Evolutionary conservation across 202 grass and related monocot genomes (phyloP).

Genomic region (Saccharum hybrid): DNA sequence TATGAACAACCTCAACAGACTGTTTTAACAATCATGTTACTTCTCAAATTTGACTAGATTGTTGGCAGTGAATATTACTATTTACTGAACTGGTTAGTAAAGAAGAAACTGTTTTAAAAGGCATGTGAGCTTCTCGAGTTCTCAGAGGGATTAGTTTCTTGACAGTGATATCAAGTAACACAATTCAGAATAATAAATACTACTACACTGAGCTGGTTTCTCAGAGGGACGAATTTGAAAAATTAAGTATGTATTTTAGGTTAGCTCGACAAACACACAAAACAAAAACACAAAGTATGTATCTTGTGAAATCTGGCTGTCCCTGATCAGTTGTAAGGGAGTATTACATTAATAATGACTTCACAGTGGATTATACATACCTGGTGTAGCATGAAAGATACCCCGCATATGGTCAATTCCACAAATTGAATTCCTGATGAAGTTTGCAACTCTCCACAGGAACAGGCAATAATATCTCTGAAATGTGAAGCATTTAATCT

Average conservation of each 20-base stretch:
- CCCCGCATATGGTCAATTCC: slow-evolving; percentile 79
- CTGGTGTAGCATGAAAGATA: slow-evolving; percentile 99
- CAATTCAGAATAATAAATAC: not conserved
- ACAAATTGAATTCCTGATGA: slow-evolving; percentile 73
- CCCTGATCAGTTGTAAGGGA: not conserved
- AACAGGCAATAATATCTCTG: slow-evolving; percentile 78
- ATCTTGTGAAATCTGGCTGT: slow-evolving; percentile 9
- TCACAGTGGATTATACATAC: slow-evolving; percentile 41
- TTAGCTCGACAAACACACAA: not conserved
- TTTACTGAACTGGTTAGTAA: slow-evolving; percentile 11
- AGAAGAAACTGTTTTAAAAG: slow-evolving; percentile 1
- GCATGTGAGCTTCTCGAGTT: slow-evolving; percentile 6
- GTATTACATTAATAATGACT: not conserved
- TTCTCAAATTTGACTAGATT: slow-evolving; percentile 26
- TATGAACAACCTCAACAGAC: not conserved
- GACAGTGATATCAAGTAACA: not conserved
- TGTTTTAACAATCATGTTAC: not conserved
- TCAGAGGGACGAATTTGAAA: not conserved
- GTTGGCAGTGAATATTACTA: slow-evolving; percentile 5
- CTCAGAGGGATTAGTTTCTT: slow-evolving; percentile 33
- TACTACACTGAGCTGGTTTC: not conserved
- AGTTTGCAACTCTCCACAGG: slow-evolving; percentile 72
- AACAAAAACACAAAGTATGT: not conserved
- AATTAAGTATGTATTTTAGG: not conserved
- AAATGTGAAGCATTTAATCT: slow-evolving; percentile 82